phyloP scores from a whole-genome alignment of 73 alveolate species.

The Paramecium octaurelia region DNA sequence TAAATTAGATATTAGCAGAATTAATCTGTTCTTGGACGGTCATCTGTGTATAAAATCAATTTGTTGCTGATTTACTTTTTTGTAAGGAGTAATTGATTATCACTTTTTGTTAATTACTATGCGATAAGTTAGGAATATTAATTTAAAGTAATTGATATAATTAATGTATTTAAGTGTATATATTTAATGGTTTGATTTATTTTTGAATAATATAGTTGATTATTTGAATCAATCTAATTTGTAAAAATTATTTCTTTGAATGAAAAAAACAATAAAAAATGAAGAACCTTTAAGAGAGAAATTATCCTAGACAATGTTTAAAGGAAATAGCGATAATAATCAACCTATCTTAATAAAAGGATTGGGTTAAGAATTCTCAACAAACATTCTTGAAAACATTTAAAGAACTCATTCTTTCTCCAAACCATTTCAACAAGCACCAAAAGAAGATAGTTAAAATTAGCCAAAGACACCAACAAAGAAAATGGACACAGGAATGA shows the following conservation, averaged over 20 bases:
- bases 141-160: not conserved
- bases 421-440: not conserved
- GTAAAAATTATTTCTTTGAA: not conserved
- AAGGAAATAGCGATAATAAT: not conserved
- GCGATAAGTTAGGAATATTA: not conserved
- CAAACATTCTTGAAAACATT: not conserved
- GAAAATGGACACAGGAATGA: not conserved
- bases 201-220: not conserved
- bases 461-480: not conserved
- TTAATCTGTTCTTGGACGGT: no score
- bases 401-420: constrained; percentile 12
- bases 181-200: not conserved
- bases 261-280: constrained; percentile 1
- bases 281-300: not conserved
- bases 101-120: not conserved
- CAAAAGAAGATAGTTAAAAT: not conserved
- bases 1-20: not conserved
- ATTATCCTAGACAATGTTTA: not conserved
- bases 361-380: not conserved
- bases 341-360: not conserved
- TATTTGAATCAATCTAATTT: not conserved
- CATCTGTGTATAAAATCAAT: not conserved
- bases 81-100: not conserved
- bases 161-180: not conserved
- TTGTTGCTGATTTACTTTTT: not conserved